Evolutionary conservation across 331 rosid genomes (phyloP), one percentile per base, ranked within the genome.

Genomic region (Cydonia oblonga): DNA sequence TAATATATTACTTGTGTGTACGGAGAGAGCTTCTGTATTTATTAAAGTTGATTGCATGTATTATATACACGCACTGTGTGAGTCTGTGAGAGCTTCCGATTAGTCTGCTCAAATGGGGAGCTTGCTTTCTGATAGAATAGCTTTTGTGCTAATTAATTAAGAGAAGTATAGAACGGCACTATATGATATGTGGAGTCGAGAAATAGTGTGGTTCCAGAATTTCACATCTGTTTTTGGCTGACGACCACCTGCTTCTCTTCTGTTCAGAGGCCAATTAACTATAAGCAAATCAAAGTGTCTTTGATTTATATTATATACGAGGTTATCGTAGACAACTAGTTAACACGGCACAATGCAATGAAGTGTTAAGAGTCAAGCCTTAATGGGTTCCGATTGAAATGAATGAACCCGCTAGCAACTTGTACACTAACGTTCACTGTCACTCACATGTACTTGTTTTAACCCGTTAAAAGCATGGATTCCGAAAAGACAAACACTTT

Each of bases 391-490:
- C 3, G 8, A 46, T 46, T 5, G 52, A 46, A 46, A 46, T 46
- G 52, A 6, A 6, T 5, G 0, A 46, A 46, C 52, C 3, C 3
- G 0, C n/a, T 46, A 46, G 1, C 3, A 15, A 46, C 18, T 2
- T 46, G 52, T 15, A 46, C 6, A 44, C 8, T 44, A 15, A 14
- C 3, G 19, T 15, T 46, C 1, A 15, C 1, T 46, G 0, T 46
- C 8, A 46, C 1, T 46, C 7, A 46, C 1, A 46, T 15, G 0
- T 46, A 46, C 52, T 46, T 46, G 3, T 15, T 46, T 46, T 46
- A 46, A 5, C 1, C 0, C 3, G 0, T 46, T 46, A 15, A 46
- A 46, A 46, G 0, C 1, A 46, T 2, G 1, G 1, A 5, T 46
- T 0, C 3, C 0, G 8, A 15, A 46, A 0, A 46, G 3, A 2